phyloP scores from a whole-genome alignment of 768 basidiomycete genomes.

The Dictyophora rubrovolvata region DNA sequence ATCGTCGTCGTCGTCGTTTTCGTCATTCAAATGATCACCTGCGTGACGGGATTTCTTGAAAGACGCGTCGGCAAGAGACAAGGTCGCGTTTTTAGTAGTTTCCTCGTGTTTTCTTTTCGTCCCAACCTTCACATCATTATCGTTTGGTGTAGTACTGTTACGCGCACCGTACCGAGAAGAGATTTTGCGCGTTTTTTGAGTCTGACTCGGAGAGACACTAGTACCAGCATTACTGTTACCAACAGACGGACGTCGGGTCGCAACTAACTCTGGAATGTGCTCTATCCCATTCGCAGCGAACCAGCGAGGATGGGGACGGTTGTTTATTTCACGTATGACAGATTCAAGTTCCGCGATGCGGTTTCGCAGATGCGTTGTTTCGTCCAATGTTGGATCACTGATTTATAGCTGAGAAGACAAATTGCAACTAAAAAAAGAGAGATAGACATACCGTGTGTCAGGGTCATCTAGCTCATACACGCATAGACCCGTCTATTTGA shows the following conservation, averaged over 20 bases:
- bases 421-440: slow-evolving; percentile 14
- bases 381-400: slow-evolving; percentile 80
- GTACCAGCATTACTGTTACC: slow-evolving; percentile 12
- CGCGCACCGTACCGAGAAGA: neutral
- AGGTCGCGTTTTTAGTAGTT: neutral
- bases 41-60: neutral
- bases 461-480: slow-evolving; percentile 94
- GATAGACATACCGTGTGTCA: slow-evolving; percentile 49
- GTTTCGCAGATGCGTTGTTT: slow-evolving; percentile 74
- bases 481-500: slow-evolving; percentile 73
- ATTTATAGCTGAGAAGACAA: slow-evolving; percentile 1
- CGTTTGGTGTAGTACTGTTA: too few relatives aligned
- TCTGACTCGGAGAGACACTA: slow-evolving; percentile 14
- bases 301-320: slow-evolving; percentile 84
- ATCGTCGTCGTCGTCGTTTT: too few relatives aligned
- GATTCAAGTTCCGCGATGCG: slow-evolving; percentile 90
- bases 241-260: slow-evolving; percentile 16
- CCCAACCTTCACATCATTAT: neutral
- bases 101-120: neutral
- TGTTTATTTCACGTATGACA: slow-evolving; percentile 77
- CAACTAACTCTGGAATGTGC: slow-evolving; percentile 9
- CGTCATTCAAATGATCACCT: too few relatives aligned
- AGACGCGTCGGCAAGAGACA: neutral
- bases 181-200: neutral
- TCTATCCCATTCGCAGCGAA: slow-evolving; percentile 30